A percentile compares a stretch with the other conserved stretches of the same genome.
These are phyloP conservation scores for Citeromyces hawaiiensis DNA, from an alignment of 1,139 yeast species.

Conservation along the genomic window DNA sequence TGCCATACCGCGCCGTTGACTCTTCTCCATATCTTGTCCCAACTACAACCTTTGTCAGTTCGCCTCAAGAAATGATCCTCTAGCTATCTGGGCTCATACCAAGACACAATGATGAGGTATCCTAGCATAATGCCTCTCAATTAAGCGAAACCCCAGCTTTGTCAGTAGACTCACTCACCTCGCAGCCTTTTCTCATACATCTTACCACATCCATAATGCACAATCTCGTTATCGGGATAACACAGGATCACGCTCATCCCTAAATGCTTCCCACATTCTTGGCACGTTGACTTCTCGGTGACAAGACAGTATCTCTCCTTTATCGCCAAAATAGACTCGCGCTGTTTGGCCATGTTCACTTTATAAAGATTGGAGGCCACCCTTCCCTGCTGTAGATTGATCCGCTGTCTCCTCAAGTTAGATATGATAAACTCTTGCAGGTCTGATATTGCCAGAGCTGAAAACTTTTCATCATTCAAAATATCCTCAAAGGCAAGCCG, in stretches of 20 bases:
- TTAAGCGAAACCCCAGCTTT: no score
- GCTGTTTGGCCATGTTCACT: conserved; percentile 14
- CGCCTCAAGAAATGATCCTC: no score
- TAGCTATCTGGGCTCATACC: no score
- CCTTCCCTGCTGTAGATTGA: conserved; percentile 12
- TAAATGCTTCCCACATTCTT: conserved; percentile 44
- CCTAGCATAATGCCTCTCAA: no score
- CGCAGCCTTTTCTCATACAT: conserved; percentile 1
- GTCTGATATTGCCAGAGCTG: conserved; percentile 23
- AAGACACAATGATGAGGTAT: no score
- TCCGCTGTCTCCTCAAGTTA: conserved; percentile 26
- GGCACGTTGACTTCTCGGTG: conserved; percentile 34
- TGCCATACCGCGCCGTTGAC: no score
- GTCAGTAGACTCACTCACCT: not conserved
- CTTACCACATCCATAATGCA: conserved; percentile 57
- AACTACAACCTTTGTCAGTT: no score
- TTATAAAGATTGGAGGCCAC: conserved; percentile 21
- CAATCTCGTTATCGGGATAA: conserved; percentile 34
- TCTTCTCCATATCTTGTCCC: no score
- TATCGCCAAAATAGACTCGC: conserved; percentile 15
- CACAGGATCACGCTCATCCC: conserved; percentile 53
- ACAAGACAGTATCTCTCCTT: conserved; percentile 23
- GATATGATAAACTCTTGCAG: conserved; percentile 31
- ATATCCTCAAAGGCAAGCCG: conserved; percentile 39
- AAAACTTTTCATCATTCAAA: conserved; percentile 21